Evolutionary conservation across 176 grass and related monocot genomes (phyloP).

Genomic region (Avena insularis): DNA sequence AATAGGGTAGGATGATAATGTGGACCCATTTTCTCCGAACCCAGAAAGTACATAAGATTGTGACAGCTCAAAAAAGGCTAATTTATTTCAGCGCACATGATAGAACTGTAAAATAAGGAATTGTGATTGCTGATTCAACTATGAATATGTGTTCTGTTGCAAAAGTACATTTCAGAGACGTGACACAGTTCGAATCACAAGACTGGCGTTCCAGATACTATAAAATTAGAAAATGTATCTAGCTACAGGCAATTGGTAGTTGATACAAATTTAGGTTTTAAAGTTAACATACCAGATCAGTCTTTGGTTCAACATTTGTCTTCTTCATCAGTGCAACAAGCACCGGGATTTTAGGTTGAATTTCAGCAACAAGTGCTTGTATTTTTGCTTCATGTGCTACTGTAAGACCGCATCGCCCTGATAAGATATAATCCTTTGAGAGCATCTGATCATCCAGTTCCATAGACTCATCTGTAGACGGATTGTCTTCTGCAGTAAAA

Average conservation of each 20-base stretch:
- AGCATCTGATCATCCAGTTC: neutral
- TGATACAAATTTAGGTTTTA: neutral
- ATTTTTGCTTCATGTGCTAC: conserved; percentile 16
- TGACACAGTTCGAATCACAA: neutral
- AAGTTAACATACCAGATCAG: neutral
- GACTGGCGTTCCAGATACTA: neutral
- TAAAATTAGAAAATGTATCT: neutral
- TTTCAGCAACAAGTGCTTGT: neutral
- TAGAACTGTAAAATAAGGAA: neutral
- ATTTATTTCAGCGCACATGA: neutral
- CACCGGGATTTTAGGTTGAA: conserved; percentile 23
- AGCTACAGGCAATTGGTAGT: neutral
- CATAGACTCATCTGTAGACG: neutral
- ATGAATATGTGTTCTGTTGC: neutral
- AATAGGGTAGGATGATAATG: neutral
- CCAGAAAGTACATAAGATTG: neutral
- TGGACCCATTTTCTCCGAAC: neutral
- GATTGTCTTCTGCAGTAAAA: conserved; percentile 21
- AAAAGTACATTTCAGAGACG: neutral
- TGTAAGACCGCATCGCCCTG: conserved; percentile 9
- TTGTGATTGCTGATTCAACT: neutral
- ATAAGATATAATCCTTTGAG: conserved; percentile 11
- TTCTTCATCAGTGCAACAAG: conserved; percentile 43
- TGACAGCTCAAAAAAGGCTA: neutral
- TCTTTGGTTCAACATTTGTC: neutral